These are phyloP conservation scores for Calendula officinalis DNA, from an alignment of 129 eudicot species.

Conservation along the genomic window DNA sequence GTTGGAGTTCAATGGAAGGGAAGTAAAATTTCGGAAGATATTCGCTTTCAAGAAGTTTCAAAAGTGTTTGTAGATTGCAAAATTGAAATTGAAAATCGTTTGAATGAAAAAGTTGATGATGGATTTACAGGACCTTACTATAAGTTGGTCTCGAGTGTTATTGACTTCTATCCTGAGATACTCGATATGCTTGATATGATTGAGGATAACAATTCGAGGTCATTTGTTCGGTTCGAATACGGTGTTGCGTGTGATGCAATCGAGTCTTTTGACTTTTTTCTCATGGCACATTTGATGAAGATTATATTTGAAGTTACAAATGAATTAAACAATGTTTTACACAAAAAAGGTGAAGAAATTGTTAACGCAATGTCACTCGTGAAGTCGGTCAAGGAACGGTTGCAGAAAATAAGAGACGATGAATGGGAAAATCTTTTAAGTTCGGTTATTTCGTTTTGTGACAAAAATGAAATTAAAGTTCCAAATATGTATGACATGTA, in stretches of 20 bases:
- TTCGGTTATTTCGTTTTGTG: neutral
- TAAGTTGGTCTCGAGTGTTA: constrained; percentile 7
- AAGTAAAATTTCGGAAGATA: neutral
- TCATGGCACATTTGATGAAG: constrained; percentile 16
- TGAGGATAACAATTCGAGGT: neutral
- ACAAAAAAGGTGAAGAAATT: constrained; percentile 9
- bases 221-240: neutral
- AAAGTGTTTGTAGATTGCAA: neutral
- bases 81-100: neutral
- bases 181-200: constrained; percentile 13
- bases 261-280: constrained; percentile 7
- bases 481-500: neutral
- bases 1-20: constrained; percentile 13
- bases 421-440: neutral
- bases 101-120: neutral
- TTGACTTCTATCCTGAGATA: constrained; percentile 2
- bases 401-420: constrained; percentile 3
- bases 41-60: neutral
- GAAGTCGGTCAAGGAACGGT: constrained; percentile 2
- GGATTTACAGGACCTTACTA: constrained; percentile 8
- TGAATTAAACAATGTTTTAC: constrained; percentile 10
- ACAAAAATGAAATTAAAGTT: constrained; percentile 1
- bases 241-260: neutral
- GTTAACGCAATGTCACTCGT: constrained; percentile 20
- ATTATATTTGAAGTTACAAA: constrained; percentile 6